Base-by-base conservation (phyloP, 345 rosid species). In the Schrenkiella parvula region DNA sequence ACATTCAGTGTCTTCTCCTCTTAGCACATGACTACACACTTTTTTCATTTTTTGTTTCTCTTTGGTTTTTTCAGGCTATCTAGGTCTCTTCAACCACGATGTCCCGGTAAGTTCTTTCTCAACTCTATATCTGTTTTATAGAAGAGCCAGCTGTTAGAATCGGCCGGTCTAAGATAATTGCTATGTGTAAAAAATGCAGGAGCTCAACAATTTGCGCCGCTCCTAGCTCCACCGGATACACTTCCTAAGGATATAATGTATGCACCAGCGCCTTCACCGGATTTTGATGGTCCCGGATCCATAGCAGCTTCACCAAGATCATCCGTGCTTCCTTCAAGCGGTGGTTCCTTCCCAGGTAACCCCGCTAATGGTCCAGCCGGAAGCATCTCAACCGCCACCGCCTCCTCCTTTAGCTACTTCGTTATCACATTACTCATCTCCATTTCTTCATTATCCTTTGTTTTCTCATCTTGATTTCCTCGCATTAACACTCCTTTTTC, bases 21-120 rank as follows among this genome's bases (percentile, higher is more conserved):
- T 75, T 23, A 21, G 25, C 59, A 25, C 12, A 43, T 7, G 17
- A 38, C 13, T 43, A 9, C 6, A 1, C 15, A 35, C 39, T 59
- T 4, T 1, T 70, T 1, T n/a, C 29, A n/a, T 54, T 48, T 44
- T 6, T 52, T 46, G 25, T 22, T 5, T 60, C 18, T 68, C 58
- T 56, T 60, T 56, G 15, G 8, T 25, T 51, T 19, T 19, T 71
- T 66, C 80, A 95, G 99, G 89, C 65, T 95, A 78, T 80, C 93
- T 23, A 81, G 74, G 32, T 87, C 86, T 77, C 97, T 95, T 59
- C 95, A 88, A 81, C 99, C 99, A 2, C 87, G 87, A 55, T 95
- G 99, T 59, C 95, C 99, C 17, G 97, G 99, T 95, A 80, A 78
- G 76, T 44, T 77, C 15, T 7, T 1, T 46, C 35, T 3, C 28